A percentile compares a stretch with the other conserved stretches of the same genome.
These are phyloP conservation scores for Gaertneriomyces semiglobifer DNA, from an alignment of 192 early-diverging fungal genomes.

Conservation along the genomic window DNA sequence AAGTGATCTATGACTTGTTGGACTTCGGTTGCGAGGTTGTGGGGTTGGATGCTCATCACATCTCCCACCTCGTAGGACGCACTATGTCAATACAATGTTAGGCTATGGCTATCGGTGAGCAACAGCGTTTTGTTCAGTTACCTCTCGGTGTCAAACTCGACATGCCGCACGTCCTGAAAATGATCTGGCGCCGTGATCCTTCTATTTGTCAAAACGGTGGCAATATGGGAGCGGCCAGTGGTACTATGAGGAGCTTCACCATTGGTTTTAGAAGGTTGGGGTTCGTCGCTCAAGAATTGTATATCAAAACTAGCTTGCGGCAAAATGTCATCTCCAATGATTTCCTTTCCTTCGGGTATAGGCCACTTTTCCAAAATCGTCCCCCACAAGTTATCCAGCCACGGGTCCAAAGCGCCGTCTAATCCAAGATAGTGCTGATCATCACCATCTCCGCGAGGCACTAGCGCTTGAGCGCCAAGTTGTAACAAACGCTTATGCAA, in stretches of 20 bases:
- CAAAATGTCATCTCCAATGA: slow-evolving; percentile 49
- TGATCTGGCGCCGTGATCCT: slow-evolving; percentile 74
- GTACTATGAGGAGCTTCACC: too few relatives aligned
- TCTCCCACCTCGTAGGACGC: slow-evolving; percentile 74
- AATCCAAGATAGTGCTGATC: slow-evolving; percentile 95
- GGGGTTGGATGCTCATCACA: slow-evolving; percentile 70
- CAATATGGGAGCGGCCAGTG: neutral
- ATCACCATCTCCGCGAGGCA: slow-evolving; percentile 80
- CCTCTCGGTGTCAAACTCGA: slow-evolving; percentile 53
- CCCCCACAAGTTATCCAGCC: slow-evolving; percentile 77
- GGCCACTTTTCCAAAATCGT: slow-evolving; percentile 61
- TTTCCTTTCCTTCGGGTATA: slow-evolving; percentile 46
- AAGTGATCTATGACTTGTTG: slow-evolving; percentile 64
- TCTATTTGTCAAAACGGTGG: slow-evolving; percentile 44
- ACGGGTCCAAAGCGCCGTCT: slow-evolving; percentile 87
- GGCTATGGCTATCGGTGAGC: too few relatives aligned
- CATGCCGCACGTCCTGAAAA: slow-evolving; percentile 90
- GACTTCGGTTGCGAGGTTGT: slow-evolving; percentile 70
- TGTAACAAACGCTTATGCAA: slow-evolving; percentile 79
- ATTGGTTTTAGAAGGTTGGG: neutral
- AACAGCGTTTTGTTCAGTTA: too few relatives aligned
- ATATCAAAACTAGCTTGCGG: slow-evolving; percentile 46
- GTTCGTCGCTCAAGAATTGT: slow-evolving; percentile 37
- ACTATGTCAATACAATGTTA: neutral
- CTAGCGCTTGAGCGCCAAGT: slow-evolving; percentile 73